phyloP scores from a whole-genome alignment of 805 yeast genomes.

The Saccharomycopsis olivae region DNA sequence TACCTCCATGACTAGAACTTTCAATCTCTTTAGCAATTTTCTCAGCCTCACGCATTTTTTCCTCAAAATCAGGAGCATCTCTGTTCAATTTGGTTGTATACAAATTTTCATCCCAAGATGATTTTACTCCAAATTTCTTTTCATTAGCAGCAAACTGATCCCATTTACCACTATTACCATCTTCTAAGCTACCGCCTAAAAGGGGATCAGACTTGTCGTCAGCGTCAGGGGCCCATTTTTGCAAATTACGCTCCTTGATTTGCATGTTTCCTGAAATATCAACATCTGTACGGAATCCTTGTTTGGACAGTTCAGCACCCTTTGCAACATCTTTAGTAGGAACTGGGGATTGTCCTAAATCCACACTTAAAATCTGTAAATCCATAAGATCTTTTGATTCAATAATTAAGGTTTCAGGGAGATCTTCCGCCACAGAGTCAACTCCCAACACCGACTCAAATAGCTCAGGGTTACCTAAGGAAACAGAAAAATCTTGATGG shows the following conservation, averaged over 20 bases:
- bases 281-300: slow-evolving; percentile 66
- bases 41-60: slow-evolving; percentile 61
- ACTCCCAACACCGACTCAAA: slow-evolving; percentile 5
- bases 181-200: slow-evolving; percentile 27
- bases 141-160: slow-evolving; percentile 94
- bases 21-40: slow-evolving; percentile 78
- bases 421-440: slow-evolving; percentile 27
- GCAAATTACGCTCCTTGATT: slow-evolving; percentile 59
- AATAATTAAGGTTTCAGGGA: slow-evolving; percentile 37
- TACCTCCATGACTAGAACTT: slow-evolving; percentile 48
- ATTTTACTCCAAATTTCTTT: slow-evolving; percentile 76
- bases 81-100: slow-evolving; percentile 64
- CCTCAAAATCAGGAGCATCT: slow-evolving; percentile 60
- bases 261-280: slow-evolving; percentile 57
- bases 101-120: slow-evolving; percentile 64
- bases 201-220: slow-evolving; percentile 19
- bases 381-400: slow-evolving; percentile 42
- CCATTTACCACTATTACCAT: slow-evolving; percentile 39
- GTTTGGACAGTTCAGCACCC: slow-evolving; percentile 14
- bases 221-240: slow-evolving; percentile 76
- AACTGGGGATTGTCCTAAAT: slow-evolving; percentile 21
- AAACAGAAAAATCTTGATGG: slow-evolving; percentile 28
- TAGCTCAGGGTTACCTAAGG: slow-evolving; percentile 25
- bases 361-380: slow-evolving; percentile 33
- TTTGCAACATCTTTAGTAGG: slow-evolving; percentile 17